These are phyloP conservation scores for Pleurotus citrinopileatus DNA, from an alignment of 768 basidiomycete species.

Conservation along the genomic window DNA sequence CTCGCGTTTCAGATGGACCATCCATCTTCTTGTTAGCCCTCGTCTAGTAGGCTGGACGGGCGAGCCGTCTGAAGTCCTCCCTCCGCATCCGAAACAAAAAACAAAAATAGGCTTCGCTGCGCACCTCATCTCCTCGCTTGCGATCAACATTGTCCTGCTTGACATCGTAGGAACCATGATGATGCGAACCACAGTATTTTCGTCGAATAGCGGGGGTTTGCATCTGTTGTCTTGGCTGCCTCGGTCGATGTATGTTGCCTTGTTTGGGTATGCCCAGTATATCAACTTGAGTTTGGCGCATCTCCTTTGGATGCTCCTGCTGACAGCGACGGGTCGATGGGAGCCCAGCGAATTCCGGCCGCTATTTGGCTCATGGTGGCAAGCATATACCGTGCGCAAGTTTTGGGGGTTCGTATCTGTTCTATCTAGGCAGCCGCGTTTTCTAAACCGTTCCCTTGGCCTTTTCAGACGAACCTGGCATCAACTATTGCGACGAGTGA, in stretches of 20 bases:
- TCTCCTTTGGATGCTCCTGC: constrained; percentile 17
- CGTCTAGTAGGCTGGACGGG: constrained; percentile 19
- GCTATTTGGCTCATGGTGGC: constrained; percentile 27
- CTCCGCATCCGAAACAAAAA: constrained; percentile 6
- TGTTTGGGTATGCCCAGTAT: neutral
- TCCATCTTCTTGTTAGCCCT: constrained; percentile 12
- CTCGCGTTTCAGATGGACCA: constrained; percentile 16
- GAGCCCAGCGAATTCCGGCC: constrained; percentile 37
- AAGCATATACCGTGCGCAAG: constrained; percentile 35
- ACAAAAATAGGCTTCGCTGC: constrained; percentile 12
- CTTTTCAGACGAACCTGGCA: constrained; percentile 30
- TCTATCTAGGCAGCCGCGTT: neutral
- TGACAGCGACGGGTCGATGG: constrained; percentile 22
- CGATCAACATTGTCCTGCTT: constrained; percentile 15
- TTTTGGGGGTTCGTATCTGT: constrained; percentile 36
- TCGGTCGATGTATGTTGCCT: neutral
- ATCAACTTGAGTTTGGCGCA: neutral
- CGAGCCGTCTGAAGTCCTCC: neutral
- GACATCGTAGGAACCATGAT: constrained; percentile 18
- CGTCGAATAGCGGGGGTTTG: constrained; percentile 15
- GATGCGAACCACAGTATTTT: constrained; percentile 13
- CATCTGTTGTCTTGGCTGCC: constrained; percentile 10
- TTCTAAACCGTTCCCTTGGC: neutral
- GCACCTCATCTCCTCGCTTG: constrained; percentile 9
- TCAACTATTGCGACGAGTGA: constrained; percentile 32